phyloP scores from a whole-genome alignment of 2,329 filamentous ascomycete species.

The Harringtonia lauricola region DNA sequence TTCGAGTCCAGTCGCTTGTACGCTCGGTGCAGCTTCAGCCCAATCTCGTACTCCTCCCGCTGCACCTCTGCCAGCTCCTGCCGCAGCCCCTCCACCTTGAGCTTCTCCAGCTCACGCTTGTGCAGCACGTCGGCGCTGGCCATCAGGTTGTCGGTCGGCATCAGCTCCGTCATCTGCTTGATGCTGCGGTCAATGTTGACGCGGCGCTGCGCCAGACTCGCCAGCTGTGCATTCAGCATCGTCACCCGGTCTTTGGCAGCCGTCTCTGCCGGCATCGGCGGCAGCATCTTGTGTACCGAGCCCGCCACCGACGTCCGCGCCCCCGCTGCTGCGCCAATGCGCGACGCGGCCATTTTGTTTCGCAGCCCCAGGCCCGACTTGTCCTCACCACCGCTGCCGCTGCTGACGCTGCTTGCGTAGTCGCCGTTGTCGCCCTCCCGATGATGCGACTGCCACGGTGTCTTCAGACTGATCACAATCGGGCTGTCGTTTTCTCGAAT shows the following conservation, averaged over 20 bases:
- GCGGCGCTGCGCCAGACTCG: conserved; percentile 54
- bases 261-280: conserved; percentile 49
- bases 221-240: conserved; percentile 53
- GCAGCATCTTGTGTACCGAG: conserved; percentile 44
- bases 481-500: conserved; percentile 12
- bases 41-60: conserved; percentile 68
- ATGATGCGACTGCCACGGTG: conserved; percentile 18
- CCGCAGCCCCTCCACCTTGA: conserved; percentile 55
- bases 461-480: conserved; percentile 23
- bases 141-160: conserved; percentile 59
- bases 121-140: conserved; percentile 51
- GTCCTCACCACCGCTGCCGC: conserved; percentile 2
- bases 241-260: conserved; percentile 51
- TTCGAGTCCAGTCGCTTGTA: conserved; percentile 66
- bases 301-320: conserved; percentile 22
- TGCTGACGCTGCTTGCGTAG: conserved; percentile 6
- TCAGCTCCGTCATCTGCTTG: conserved; percentile 65
- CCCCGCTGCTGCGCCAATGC: conserved; percentile 2
- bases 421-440: neutral
- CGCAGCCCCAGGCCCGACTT: neutral
- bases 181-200: conserved; percentile 64
- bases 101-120: conserved; percentile 45
- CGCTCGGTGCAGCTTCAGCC: conserved; percentile 61
- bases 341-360: neutral
- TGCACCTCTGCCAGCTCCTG: conserved; percentile 61